Conservation (phyloP, 2,329 filamentous ascomycete genomes). For the Mollisia scopiformis region DNA sequence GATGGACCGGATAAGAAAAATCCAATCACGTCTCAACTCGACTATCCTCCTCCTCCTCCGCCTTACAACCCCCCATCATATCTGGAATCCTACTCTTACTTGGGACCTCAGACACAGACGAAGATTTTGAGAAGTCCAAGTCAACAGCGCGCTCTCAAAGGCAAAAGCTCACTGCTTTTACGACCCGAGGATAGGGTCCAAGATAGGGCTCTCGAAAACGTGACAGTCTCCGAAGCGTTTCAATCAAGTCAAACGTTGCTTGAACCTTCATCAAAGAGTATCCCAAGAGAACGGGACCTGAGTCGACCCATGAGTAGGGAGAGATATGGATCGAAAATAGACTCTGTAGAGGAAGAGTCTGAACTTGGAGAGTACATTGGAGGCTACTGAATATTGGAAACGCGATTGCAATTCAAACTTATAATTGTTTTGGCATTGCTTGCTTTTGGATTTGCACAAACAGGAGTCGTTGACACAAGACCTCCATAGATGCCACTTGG, state of each 20-base stretch:
- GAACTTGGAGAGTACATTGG: not conserved
- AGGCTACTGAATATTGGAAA: not conserved
- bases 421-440: too few relatives aligned
- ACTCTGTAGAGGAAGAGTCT: not conserved
- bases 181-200: not conserved
- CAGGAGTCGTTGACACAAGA: too few relatives aligned
- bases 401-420: too few relatives aligned
- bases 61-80: not conserved
- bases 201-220: not conserved
- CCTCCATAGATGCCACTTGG: too few relatives aligned
- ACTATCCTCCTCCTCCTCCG: not conserved
- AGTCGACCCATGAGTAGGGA: not conserved
- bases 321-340: not conserved
- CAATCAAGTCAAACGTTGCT: not conserved
- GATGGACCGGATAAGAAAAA: slow-evolving; percentile 69
- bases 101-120: not conserved
- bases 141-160: not conserved
- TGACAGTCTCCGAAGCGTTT: not conserved
- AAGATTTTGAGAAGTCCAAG: not conserved
- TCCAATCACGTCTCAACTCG: not conserved
- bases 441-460: too few relatives aligned
- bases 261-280: not conserved
- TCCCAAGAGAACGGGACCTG: too few relatives aligned
- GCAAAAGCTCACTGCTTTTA: not conserved
- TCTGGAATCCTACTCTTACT: too few relatives aligned